Percentiles rank a stretch among this genome's conserved stretches.
These are phyloP conservation scores for Eucalyptus camaldulensis DNA, from an alignment of 345 rosid genomes.

Conservation along the genomic window DNA sequence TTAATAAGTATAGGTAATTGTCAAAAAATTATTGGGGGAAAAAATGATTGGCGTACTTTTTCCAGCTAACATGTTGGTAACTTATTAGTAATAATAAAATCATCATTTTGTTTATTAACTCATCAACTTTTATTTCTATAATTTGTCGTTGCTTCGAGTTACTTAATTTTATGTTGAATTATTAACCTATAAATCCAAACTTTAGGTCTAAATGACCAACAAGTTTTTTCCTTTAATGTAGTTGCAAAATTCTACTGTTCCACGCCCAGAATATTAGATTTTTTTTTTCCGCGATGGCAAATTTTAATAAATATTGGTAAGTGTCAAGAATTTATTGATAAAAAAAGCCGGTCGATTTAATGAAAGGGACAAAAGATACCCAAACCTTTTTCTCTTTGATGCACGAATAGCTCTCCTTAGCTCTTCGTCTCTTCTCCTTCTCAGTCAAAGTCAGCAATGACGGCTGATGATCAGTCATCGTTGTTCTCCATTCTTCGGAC, in stretches of 20 bases:
- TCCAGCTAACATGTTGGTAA: not conserved
- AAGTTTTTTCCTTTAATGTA: not conserved
- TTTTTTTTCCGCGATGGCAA: not conserved
- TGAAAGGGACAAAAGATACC: not conserved
- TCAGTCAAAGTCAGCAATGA: not conserved
- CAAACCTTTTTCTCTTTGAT: not conserved
- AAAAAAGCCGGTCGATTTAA: not conserved
- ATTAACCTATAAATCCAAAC: not conserved
- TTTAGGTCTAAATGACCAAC: no score
- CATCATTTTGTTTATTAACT: not conserved
- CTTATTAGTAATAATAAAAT: not conserved
- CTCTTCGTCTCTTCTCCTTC: not conserved
- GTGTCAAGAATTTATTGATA: not conserved
- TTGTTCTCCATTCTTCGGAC: not conserved
- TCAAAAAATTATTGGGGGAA: not conserved
- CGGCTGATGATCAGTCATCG: not conserved
- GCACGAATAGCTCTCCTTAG: not conserved
- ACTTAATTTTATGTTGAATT: constrained; percentile 29
- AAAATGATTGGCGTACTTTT: no score
- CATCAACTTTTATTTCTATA: not conserved
- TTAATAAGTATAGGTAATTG: not conserved
- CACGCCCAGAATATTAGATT: no score
- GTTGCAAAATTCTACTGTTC: no score
- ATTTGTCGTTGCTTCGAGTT: not conserved
- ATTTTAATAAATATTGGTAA: not conserved